phyloP scores from a whole-genome alignment of 2,329 filamentous ascomycete species.

The Ophiostoma novo-ulmi region DNA sequence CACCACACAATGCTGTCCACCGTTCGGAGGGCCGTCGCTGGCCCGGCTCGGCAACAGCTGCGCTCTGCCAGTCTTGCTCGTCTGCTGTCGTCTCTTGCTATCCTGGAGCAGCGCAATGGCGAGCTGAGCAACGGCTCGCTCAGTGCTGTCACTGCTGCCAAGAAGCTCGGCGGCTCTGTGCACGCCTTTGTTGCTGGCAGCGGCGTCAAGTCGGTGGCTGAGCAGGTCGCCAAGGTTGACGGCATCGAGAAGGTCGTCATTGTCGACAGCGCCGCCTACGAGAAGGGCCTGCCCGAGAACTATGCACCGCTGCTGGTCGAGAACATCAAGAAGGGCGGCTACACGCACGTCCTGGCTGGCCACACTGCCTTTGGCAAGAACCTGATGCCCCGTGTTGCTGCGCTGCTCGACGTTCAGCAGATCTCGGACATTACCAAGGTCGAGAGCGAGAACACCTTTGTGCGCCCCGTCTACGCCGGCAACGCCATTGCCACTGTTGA shows the following conservation, averaged over 20 bases:
- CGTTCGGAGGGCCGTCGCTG: conserved; percentile 23
- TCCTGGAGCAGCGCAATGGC: conserved; percentile 89
- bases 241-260: conserved; percentile 88
- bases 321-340: conserved; percentile 93
- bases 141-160: conserved; percentile 77
- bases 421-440: conserved; percentile 87
- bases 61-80: conserved; percentile 55
- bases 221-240: conserved; percentile 80
- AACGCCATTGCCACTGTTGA: conserved; percentile 97
- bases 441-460: conserved; percentile 87
- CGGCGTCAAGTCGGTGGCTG: conserved; percentile 68
- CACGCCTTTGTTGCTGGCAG: conserved; percentile 83
- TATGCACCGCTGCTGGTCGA: conserved; percentile 89
- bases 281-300: conserved; percentile 91
- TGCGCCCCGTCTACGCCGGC: conserved; percentile 93
- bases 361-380: conserved; percentile 98
- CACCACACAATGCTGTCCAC: conserved; percentile 26
- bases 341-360: conserved; percentile 83
- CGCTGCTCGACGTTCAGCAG: conserved; percentile 85
- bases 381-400: conserved; percentile 83
- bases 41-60: conserved; percentile 18
- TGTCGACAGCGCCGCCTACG: conserved; percentile 84
- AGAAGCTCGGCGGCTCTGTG: conserved; percentile 77
- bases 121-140: conserved; percentile 78
- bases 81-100: conserved; percentile 78